Evolutionary conservation across 1,284 basidiomycete species (phyloP), one percentile per base, ranked within the genome.

Genomic region (Schizophyllum commune): DNA sequence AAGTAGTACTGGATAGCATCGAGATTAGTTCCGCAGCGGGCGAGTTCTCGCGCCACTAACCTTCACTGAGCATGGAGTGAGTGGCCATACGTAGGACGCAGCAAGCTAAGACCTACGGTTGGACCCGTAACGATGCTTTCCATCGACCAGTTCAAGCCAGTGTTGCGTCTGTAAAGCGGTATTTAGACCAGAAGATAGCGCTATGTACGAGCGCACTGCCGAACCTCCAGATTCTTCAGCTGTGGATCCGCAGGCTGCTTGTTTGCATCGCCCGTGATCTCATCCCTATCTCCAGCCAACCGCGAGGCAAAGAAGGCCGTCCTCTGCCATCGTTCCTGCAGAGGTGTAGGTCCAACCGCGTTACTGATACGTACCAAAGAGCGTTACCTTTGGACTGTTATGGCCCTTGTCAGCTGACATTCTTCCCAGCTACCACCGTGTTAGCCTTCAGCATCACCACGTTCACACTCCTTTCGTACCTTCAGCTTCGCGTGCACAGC

Each of bases 81-180:
- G n/a, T n/a, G n/a, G n/a, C n/a, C n/a, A n/a, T n/a, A n/a, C n/a
- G n/a, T n/a, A n/a, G n/a, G n/a, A n/a, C n/a, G n/a, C n/a, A n/a
- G n/a, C n/a, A n/a, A n/a, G n/a, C n/a, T n/a, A n/a, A n/a, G n/a
- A n/a, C n/a, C 70, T 73, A 81, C 83, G 71, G 69, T 87, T 86
- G 32, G 83, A 81, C 5, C 83, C 88, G 76, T 88, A 89, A 47
- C 86, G 77, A 69, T 88, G 85, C 68, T 88, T 88, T n/a, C 75
- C 77, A 66, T 90, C 88, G 52, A 88, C 80, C 63, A 88, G 76
- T 68, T 89, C 86, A 11, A 87, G 71, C 84, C 84, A 85, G 68
- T 85, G 83, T 64, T 85, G 82, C 1, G 78, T 81, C 69, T 85
- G 82, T 39, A 39, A 39, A 39, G 34, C 13, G 34, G 34, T 39